Percentiles rank a stretch among this genome's conserved stretches.
phyloP scores from a whole-genome alignment of 768 basidiomycete genomes.

The Tulasnella sp. region DNA sequence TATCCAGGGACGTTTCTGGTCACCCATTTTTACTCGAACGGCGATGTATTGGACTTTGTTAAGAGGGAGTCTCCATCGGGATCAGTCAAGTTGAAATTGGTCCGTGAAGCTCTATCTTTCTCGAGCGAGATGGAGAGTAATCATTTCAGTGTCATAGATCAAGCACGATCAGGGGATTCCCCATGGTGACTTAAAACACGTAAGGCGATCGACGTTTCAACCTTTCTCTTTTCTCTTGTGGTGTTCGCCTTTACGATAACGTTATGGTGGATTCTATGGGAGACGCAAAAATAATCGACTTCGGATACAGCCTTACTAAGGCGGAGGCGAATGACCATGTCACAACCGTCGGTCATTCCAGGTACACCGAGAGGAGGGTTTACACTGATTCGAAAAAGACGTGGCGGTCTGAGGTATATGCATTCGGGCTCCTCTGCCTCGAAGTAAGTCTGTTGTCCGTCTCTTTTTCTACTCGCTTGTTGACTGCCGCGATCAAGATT shows the following conservation, averaged over 20 bases:
- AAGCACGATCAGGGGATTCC: neutral
- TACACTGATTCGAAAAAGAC: neutral
- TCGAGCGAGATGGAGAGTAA: neutral
- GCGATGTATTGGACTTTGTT: neutral
- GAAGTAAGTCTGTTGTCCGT: neutral
- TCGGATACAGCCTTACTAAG: neutral
- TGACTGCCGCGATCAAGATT: neutral
- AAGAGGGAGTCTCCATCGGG: neutral
- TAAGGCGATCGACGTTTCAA: neutral
- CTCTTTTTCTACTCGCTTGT: neutral
- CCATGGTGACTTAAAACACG: neutral
- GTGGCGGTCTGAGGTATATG: neutral
- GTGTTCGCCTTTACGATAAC: neutral
- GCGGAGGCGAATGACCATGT: neutral
- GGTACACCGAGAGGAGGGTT: neutral
- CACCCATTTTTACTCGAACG: neutral
- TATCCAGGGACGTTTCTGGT: neutral
- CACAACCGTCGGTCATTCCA: neutral
- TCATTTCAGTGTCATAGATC: neutral
- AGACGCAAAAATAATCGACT: neutral
- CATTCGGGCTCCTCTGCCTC: neutral
- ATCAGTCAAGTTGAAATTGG: neutral
- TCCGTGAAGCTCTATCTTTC: neutral
- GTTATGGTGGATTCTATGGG: neutral
- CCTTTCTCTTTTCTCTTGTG: neutral